Evolutionary conservation across 768 basidiomycete species (phyloP), one percentile per base, ranked within the genome.

Genomic region (Kondoa malvinella): DNA sequence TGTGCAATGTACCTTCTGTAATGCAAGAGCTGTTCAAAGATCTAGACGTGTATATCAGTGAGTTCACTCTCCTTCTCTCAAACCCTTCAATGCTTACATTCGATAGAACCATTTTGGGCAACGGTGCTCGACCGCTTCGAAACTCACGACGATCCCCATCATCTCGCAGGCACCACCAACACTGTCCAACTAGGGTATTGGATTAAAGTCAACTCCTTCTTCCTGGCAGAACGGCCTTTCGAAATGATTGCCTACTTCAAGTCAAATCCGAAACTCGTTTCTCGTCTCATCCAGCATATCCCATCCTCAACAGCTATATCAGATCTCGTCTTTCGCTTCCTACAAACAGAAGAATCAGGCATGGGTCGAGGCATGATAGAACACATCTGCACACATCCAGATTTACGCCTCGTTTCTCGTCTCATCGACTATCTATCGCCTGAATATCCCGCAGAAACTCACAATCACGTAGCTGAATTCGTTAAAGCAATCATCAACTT

Each of bases 171-270:
- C 12, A 29, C 62, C 3, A 61, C 56, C 21, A 59, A 56, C 32
- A 65, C 87, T 80, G 82, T 86, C 67, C 87, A 94, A 81, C 87
- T 90, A 32, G 85, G 89, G 0, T 88, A 89, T 77, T 99, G 95
- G 80, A 85, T 87, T n/a, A 89, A 94, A 77, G 88, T 96, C 72
- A 95, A 90, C 75, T 85, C 87, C 50, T 83, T 86, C 0, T 88
- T 97, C 73, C 78, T 99, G 81, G 71, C 92, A 92, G 80, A 88
- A 88, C 77, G 88, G 89, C 29, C 66, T 25, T 14, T 30, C 14
- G 68, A 97, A 90, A 94, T 94, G 87, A 83, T 99, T 71, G 82
- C 82, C 56, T 96, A 95, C 77, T 89, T 99, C 69, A 86, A 87
- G 76, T 81, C 83, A 16, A 86, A 92, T 75, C 87, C 90, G 1